Percentiles rank a stretch among this genome's conserved stretches.
Evolutionary conservation across 495 filamentous ascomycete species (phyloP).

Genomic region (Xylaria longipes): DNA sequence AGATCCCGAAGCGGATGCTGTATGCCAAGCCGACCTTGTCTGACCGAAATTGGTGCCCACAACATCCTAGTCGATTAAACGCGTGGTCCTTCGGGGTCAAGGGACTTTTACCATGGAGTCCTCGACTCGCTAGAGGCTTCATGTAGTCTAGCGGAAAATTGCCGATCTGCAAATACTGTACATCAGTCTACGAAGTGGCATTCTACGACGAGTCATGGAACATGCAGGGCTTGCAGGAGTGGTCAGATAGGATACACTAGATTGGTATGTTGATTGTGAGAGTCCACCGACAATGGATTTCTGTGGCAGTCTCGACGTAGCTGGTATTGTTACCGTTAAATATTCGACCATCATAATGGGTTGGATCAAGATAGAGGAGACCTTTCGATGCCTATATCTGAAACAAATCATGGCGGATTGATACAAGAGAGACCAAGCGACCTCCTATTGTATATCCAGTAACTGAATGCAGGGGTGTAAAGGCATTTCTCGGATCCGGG

Average conservation of each 20-base stretch:
- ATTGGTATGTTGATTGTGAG: background rate
- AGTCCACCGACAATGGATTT: background rate
- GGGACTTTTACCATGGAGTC: background rate
- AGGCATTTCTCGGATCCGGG: background rate
- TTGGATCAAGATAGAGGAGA: background rate
- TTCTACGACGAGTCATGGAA: background rate
- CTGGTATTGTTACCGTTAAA: background rate
- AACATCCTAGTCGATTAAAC: conserved; percentile 17
- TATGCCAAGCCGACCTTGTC: conserved; percentile 16
- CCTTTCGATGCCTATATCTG: background rate
- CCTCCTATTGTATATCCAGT: background rate
- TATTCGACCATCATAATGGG: background rate
- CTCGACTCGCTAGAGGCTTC: background rate
- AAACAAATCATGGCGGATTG: background rate
- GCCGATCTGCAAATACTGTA: background rate
- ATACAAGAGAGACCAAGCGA: background rate
- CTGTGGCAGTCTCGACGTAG: background rate
- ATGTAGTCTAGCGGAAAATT: background rate
- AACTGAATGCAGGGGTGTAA: conserved; percentile 6
- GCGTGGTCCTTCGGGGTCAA: conserved; percentile 11
- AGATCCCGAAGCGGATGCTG: background rate
- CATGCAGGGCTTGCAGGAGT: background rate
- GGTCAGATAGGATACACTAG: conserved; percentile 10
- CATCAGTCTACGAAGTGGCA: background rate
- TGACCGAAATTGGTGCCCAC: background rate